Base-by-base conservation (phyloP, 352 stramenopile species). In the Globisporangium parvum region DNA sequence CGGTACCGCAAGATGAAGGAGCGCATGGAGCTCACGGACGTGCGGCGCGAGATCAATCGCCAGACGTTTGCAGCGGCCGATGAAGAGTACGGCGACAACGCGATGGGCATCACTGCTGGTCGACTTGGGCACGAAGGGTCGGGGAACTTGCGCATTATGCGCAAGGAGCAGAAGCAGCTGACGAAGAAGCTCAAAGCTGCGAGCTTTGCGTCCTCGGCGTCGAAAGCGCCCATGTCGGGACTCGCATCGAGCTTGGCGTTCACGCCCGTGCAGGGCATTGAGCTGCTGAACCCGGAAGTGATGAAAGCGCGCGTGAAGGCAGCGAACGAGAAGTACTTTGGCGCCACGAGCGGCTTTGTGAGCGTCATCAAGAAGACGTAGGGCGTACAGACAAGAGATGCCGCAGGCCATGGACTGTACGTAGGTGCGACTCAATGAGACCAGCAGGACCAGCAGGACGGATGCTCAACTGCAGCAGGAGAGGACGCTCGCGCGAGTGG, bases 261-360 rank as follows among this genome's bases (percentile, higher is more conserved):
- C 70, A 98, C 94, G 15, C 95, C 95, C 9, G 91, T 98, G 23
- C 95, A 98, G 57, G 95, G 95, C 44, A 94, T 99, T 63, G 96
- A 99, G 72, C 79, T 99, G 11, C 91, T 98, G 66, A 98, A 99
- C 77, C 96, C 96, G 6, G 94, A 98, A 67, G 92, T 91, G n/a
- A 85, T 92, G 20, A 92, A 96, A 65, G 80, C 88, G 53, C 76
- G 86, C 28, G 88, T 98, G 26, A 77, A 87, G 20, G 79, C 97
- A 46, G 96, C 96, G 18, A 99, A 99, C 75, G 93, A 97, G 48
- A 98, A 98, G 70, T 99, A 97, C 80, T 99, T 99, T 62, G 89
- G 89, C 37, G 79, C 95, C 37, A 88, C 84, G 62, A 96, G 87
- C 65, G 96, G 96, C 40, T 99, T 99, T 68, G 89, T 98, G 55